Conservation (phyloP, 73 alveolate genomes). For the Tetrahymena malaccensis region DNA sequence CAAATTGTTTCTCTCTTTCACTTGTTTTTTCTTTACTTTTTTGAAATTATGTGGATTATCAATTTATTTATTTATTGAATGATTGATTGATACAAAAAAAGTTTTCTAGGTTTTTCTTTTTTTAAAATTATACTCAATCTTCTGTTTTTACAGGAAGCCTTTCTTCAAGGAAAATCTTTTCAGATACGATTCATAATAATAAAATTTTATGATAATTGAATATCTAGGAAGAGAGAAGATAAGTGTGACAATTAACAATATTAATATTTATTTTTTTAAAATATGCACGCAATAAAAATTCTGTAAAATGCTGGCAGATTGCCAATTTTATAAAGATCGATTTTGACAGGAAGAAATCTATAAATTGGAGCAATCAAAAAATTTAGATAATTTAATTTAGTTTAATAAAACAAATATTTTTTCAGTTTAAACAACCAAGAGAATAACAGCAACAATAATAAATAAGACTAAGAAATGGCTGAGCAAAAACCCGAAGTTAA, state of each 20-base stretch:
- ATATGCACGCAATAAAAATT: background rate
- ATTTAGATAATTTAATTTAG: background rate
- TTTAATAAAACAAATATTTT: background rate
- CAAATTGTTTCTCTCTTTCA: background rate
- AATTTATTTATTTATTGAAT: too few species aligned
- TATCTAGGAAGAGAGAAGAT: background rate
- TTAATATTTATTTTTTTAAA: background rate
- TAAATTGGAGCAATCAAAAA: background rate
- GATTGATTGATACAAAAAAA: background rate
- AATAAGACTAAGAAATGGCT: background rate
- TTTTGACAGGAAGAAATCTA: background rate
- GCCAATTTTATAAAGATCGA: background rate
- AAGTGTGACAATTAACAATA: background rate
- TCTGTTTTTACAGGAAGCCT: background rate
- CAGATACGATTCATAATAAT: background rate
- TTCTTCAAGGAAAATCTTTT: background rate
- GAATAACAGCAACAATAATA: background rate
- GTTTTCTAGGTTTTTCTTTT: background rate
- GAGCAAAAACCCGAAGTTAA: background rate
- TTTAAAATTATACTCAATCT: background rate
- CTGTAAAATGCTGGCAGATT: background rate
- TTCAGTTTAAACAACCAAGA: background rate
- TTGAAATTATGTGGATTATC: background rate
- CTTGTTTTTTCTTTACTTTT: background rate
- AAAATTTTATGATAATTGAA: background rate